Percentiles rank a stretch among this genome's conserved stretches.
These are phyloP conservation scores for Bruguiera hainesii DNA, from an alignment of 441 rosid genomes.

Conservation along the genomic window DNA sequence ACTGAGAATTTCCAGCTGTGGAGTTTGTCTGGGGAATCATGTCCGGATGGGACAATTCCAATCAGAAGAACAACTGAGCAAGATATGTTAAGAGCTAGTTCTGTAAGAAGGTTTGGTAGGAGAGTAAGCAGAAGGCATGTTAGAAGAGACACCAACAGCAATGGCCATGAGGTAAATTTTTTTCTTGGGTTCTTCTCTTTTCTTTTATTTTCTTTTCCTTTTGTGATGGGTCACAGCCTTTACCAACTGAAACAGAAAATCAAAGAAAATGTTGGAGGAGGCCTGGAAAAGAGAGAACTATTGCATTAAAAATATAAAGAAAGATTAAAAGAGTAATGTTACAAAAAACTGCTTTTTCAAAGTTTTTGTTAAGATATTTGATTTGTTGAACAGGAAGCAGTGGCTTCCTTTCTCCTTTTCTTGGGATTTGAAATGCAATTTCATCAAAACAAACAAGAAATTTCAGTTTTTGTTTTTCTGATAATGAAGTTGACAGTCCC, in stretches of 20 bases:
- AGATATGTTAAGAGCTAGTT: slow-evolving; percentile 78
- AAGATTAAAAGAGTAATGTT: slow-evolving; percentile 26
- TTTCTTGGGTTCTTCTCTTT: slow-evolving; percentile 1
- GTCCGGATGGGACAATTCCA: slow-evolving; percentile 90
- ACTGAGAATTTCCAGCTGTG: slow-evolving; percentile 61
- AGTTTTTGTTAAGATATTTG: not conserved
- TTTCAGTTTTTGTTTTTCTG: not conserved
- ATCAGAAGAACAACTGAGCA: slow-evolving; percentile 75
- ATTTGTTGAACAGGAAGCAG: slow-evolving; percentile 1
- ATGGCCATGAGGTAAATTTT: slow-evolving; percentile 79
- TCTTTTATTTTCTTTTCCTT: not conserved
- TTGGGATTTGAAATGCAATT: slow-evolving; percentile 6
- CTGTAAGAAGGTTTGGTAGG: slow-evolving; percentile 58
- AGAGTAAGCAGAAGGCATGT: slow-evolving; percentile 57
- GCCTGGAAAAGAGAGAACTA: slow-evolving; percentile 9
- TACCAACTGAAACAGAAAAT: slow-evolving; percentile 23
- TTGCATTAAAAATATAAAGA: slow-evolving; percentile 10
- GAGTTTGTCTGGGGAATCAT: slow-evolving; percentile 70
- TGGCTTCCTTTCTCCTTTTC: not conserved
- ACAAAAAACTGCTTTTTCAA: slow-evolving; percentile 30
- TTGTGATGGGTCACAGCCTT: slow-evolving; percentile 15
- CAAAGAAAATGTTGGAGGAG: slow-evolving; percentile 33
- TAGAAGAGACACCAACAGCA: slow-evolving; percentile 73
- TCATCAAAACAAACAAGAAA: not conserved
- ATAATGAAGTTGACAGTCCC: not conserved